Evolutionary conservation across 1,284 basidiomycete species (phyloP).

Genomic region (Puccinia coronata): DNA sequence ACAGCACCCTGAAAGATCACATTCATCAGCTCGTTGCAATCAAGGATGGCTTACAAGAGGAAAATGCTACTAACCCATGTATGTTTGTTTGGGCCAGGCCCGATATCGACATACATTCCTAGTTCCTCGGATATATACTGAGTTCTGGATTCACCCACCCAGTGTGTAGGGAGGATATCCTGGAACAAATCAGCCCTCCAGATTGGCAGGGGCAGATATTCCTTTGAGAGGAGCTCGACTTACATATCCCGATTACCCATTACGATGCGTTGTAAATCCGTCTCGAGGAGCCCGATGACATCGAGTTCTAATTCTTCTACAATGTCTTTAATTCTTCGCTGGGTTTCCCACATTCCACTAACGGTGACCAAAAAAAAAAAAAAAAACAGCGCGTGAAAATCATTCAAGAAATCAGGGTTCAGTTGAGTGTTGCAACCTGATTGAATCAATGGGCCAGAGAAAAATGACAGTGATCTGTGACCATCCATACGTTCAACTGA

Average conservation of each 20-base stretch:
- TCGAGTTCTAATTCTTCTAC: conserved; percentile 61
- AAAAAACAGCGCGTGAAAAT: background rate
- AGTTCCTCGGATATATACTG: conserved; percentile 74
- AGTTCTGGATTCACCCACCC: conserved; percentile 63
- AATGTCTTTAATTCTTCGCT: conserved; percentile 73
- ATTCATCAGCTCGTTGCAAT: conserved; percentile 15
- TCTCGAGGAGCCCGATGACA: conserved; percentile 69
- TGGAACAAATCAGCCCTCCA: conserved; percentile 3
- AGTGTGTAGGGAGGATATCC: background rate
- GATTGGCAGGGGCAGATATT: background rate
- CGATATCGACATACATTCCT: conserved; percentile 71
- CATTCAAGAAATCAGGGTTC: conserved; percentile 61
- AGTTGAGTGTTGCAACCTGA: no score
- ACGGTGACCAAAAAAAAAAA: conserved; percentile 59
- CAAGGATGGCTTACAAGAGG: background rate
- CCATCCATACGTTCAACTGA: background rate
- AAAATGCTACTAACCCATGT: conserved; percentile 70
- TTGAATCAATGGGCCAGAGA: background rate
- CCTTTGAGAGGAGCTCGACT: conserved; percentile 57
- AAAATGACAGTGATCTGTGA: background rate
- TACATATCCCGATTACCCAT: conserved; percentile 87
- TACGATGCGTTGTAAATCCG: conserved; percentile 77
- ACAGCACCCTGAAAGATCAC: conserved; percentile 66
- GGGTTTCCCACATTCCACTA: conserved; percentile 77
- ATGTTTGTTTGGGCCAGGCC: conserved; percentile 82